Base-by-base conservation (phyloP, 768 basidiomycete species). In the Lyophyllum atratum region DNA sequence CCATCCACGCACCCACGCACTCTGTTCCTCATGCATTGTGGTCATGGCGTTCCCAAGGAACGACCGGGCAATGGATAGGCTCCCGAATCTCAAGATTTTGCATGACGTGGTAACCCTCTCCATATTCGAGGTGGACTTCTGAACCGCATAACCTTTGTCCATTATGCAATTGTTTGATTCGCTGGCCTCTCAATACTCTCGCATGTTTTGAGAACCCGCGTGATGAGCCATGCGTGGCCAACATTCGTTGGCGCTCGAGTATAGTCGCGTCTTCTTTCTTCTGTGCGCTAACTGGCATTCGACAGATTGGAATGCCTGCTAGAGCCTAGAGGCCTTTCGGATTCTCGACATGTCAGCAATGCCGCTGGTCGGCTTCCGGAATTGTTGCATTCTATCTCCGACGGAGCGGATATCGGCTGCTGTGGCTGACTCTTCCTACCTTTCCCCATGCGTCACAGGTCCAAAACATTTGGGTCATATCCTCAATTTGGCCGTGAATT, bases 391-490 rank as follows among this genome's bases (percentile, higher is more conserved):
- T 56, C 55, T 21, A 56, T 56, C 47, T 56, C 55, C 55, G 55
- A 49, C 49, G 24, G 22, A 12, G 19, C 40, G n/a, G 47, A 31
- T 24, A 33, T 34, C 45, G 19, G 55, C 15, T 37, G 2, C 17
- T 40, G n/a, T n/a, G 21, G n/a, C n/a, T 40, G 47, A 11, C 14
- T 14, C 19, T 14, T 15, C 11, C 29, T 31, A 48, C 37, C 49
- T 52, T 59, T 46, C 58, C 49, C 58, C 58, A 55, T 59, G 24
- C 28, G 58, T 52, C 48, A 26, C 29, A 29, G 31, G 26, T 34
- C 58, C 19, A 43, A 59, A 59, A 49, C 34, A 34, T 55, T 40
- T 29, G 14, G 44, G 33, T 25, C 22, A 29, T 56, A 4, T 39
- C 34, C 47, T 47, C 19, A 43, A 31, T 45, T 49, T 26, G 45